Base-by-base conservation (phyloP, 768 basidiomycete genomes). In the Asterophora parasitica region DNA sequence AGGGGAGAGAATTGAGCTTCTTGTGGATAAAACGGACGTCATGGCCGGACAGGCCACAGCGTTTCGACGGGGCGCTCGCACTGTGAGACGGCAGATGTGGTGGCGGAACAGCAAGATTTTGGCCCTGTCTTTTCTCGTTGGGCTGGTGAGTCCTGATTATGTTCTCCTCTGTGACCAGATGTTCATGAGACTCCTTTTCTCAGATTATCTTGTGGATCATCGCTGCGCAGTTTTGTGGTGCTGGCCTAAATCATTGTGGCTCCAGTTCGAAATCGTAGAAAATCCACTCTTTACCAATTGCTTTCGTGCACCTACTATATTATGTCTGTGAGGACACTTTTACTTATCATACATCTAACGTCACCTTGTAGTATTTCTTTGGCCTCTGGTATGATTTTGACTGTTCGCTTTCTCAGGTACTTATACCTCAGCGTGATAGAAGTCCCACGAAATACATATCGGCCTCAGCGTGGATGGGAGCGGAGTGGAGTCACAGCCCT, bases 1-100 rank as follows among this genome's bases (percentile, higher is more conserved):
- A 31, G 96, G 96, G 17, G 96, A 99, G 66, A 77, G 96, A 44
- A 91, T 99, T 56, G 95, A 97, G 64, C 75, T 97, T 13, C 77
- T 99, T 43, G 89, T 98, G 26, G 92, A 97, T 71, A 96, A 96
- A 76, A 99, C 96, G 23, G 94, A 97, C 62, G 87, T 77, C 46
- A 90, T 99, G 83, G 88, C 90, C 6, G 86, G 83, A 8, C 93
- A 98, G 65, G 92, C 95, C 4, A 90, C 89, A 3, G 92, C 91
- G 6, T 99, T 99, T 70, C 71, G 92, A 38, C 72, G 93, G 42
- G 93, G 93, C 5, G 93, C 93, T 12, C 73, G 91, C 35, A 82
- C 75, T n/a, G 83, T 85, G 16, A 71, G 91, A 33, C 73, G 88
- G 48, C 80, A 90, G 63, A 90, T 91, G 87, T 91, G 89, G 85